These are phyloP conservation scores for Fusarium sublunatum DNA, from an alignment of 2,329 filamentous ascomycete species.

Conservation along the genomic window DNA sequence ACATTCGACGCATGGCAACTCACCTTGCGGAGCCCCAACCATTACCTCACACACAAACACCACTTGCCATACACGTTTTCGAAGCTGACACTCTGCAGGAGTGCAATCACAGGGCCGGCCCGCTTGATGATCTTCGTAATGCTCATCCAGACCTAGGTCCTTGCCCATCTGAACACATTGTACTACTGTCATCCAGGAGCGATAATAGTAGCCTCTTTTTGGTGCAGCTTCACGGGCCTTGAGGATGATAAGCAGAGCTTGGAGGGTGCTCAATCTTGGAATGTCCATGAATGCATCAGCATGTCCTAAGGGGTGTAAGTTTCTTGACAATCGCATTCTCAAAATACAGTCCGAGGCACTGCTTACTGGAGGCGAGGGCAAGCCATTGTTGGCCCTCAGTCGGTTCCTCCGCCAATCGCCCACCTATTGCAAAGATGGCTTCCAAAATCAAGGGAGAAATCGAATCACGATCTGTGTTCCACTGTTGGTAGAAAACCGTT, in stretches of 20 bases:
- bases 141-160: slow-evolving; percentile 89
- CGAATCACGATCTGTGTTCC: slow-evolving; percentile 82
- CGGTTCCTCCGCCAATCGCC: slow-evolving; percentile 83
- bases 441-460: slow-evolving; percentile 92
- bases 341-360: neutral
- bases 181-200: slow-evolving; percentile 96
- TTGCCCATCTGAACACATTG: slow-evolving; percentile 94
- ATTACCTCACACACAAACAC: slow-evolving; percentile 89
- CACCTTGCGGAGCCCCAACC: slow-evolving; percentile 91
- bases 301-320: slow-evolving; percentile 69
- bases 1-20: neutral
- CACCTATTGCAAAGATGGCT: slow-evolving; percentile 90
- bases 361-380: slow-evolving; percentile 82
- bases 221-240: slow-evolving; percentile 94
- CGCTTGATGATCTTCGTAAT: slow-evolving; percentile 80
- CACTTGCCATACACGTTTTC: slow-evolving; percentile 90
- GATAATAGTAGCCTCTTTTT: slow-evolving; percentile 94
- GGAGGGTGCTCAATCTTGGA: slow-evolving; percentile 88
- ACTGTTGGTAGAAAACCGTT: slow-evolving; percentile 85
- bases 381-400: slow-evolving; percentile 92
- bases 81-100: slow-evolving; percentile 81
- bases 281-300: slow-evolving; percentile 94
- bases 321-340: neutral
- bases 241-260: slow-evolving; percentile 85
- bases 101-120: slow-evolving; percentile 76